Base-by-base conservation (phyloP, 768 basidiomycete genomes). In the Suillus spraguei region DNA sequence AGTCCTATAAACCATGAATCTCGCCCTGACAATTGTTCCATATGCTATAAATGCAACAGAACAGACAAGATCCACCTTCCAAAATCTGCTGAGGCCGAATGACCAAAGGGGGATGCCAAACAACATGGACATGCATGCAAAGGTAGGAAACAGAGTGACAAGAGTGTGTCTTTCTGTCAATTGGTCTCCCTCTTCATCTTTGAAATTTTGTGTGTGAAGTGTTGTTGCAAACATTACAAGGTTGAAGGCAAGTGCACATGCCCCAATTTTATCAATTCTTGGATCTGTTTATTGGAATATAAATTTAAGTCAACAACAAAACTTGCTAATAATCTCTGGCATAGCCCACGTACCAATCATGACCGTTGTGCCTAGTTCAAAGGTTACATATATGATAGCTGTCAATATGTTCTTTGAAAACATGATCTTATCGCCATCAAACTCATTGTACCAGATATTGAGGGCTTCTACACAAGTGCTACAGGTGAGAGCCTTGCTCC, bases 101-200 rank as follows among this genome's bases (percentile, higher is more conserved):
- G 61, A 62, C 61, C 61, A 62, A 22, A 62, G 36, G 42, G 61
- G 61, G 24, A 62, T 11, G 11, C 52, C 24, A 42, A 62, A 17
- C 61, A 60, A 10, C 36, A 62, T 62, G 8, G 54, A 59, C n/a
- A 56, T 22, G 24, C 61, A 56, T 28, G 54, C 58, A 20, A 62
- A 39, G 14, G n/a, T 63, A 17, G 80, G 80, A 7, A 73, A 69
- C 6, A 72, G 70, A 55, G 80, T 76, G 7, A 80, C 79, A 35
- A 81, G 63, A 0, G 80, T 81, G 6, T 64, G 41, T n/a, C 80
- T 69, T 5, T 75, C 76, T 8, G 67, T 60, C 1, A 65, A 63
- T 3, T 56, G 52, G 60, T 80, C 80, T 3, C 80, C 80, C 35
- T 73, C 70, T 17, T 75, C 64, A 56, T 81, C 80, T 49, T 74